Evolutionary conservation across 208 protist species (phyloP).

Genomic region (Kentomonas sorsogonicus): DNA sequence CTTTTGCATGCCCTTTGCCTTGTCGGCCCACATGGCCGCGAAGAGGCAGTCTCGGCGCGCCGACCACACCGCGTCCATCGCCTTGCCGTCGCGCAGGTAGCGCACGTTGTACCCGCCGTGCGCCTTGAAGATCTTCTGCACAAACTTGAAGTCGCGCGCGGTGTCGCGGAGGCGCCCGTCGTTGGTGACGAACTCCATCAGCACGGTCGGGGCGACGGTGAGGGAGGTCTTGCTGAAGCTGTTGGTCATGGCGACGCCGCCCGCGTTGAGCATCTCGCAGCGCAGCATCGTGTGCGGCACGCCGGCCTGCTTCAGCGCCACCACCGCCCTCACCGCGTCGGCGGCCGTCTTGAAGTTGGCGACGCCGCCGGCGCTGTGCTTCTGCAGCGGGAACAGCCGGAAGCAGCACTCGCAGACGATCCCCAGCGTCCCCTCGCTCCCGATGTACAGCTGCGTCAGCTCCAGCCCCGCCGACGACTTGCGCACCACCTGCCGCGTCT

Average conservation of each 20-base stretch:
- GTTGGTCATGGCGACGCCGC: conserved; percentile 28
- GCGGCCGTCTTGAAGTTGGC: conserved; percentile 27
- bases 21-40: conserved; percentile 9
- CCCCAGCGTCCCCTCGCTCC: conserved; percentile 78
- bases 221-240: conserved; percentile 21
- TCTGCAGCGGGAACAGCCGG: conserved; percentile 23
- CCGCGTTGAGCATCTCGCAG: conserved; percentile 50
- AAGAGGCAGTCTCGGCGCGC: conserved; percentile 22
- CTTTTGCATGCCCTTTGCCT: conserved; percentile 10
- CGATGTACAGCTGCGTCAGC: conserved; percentile 76
- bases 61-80: conserved; percentile 21
- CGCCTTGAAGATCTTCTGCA: conserved; percentile 17
- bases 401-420: conserved; percentile 64
- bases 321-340: conserved; percentile 28
- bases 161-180: conserved; percentile 36
- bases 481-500: conserved; percentile 41
- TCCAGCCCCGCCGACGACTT: conserved; percentile 80
- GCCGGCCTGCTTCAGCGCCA: conserved; percentile 26
- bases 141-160: conserved; percentile 25
- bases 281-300: conserved; percentile 28
- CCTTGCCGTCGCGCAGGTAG: conserved; percentile 16
- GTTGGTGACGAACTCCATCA: conserved; percentile 46
- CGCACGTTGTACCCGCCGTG: conserved; percentile 15
- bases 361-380: conserved; percentile 21
- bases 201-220: conserved; percentile 30